Conservation (phyloP, 345 rosid species). For the Bretschneidera sinensis region DNA sequence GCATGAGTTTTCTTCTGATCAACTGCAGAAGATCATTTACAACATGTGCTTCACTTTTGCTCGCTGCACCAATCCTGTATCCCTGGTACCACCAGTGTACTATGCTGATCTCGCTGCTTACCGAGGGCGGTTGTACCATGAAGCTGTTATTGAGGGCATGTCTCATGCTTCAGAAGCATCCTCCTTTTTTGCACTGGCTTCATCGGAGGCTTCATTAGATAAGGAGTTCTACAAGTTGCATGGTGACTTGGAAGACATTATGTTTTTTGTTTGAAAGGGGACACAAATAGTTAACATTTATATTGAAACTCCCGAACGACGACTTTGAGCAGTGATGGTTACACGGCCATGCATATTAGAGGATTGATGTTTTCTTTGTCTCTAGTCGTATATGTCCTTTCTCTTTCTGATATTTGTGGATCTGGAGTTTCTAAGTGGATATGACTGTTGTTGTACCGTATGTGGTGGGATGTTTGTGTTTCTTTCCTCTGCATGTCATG, state of each 20-base stretch:
- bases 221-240: slow-evolving; percentile 53
- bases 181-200: slow-evolving; percentile 34
- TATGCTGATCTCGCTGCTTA: slow-evolving; percentile 86
- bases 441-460: no score
- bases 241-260: slow-evolving; percentile 48
- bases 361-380: no score
- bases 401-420: no score
- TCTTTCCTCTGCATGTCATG: no score
- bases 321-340: no score
- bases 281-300: not conserved
- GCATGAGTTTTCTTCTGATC: slow-evolving; percentile 54
- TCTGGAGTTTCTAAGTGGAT: no score
- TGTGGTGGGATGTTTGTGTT: no score
- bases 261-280: slow-evolving; percentile 65
- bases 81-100: slow-evolving; percentile 74
- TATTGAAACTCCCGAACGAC: slow-evolving; percentile 30
- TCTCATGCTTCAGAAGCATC: no score
- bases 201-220: slow-evolving; percentile 32
- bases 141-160: slow-evolving; percentile 43
- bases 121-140: slow-evolving; percentile 65
- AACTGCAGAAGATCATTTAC: slow-evolving; percentile 64
- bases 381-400: no score
- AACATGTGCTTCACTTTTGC: slow-evolving; percentile 82
- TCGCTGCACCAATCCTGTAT: slow-evolving; percentile 79
- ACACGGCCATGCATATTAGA: no score